Base-by-base conservation (phyloP, 2,329 filamentous ascomycete species). In the Apiospora pterosperma region DNA sequence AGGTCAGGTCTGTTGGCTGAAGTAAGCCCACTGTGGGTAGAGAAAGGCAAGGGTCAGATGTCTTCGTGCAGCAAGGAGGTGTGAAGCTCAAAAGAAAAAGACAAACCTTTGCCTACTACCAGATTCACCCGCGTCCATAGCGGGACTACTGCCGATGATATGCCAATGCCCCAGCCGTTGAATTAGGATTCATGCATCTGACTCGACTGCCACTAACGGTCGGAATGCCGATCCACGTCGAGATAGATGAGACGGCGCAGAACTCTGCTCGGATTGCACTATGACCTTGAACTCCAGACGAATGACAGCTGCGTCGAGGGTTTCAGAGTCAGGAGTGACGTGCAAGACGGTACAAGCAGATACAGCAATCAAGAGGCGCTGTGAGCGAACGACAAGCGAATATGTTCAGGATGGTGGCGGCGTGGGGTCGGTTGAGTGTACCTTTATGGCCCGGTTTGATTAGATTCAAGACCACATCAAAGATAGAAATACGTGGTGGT, bases 71-170 rank as follows among this genome's bases (percentile, higher is more conserved):
- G 58, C 12, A 70, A 67, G 65, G 69, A 55, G 48, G 25, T 55
- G 48, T 28, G 34, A 31, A 55, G 25, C 62, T 48, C 64, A 67
- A 63, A 64, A 64, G 64, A 67, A 65, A 67, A 66, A 39, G 68
- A 75, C 74, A 68, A 68, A 76, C 74, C 74, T 76, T 75, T 75
- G 74, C 73, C 74, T 76, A 72, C 71, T 70, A 67, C 73, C 72
- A 73, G 74, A 75, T 73, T 74, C 73, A 72, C 73, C 74, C 71
- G 72, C 67, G 73, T 76, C 74, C 74, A 76, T 76, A 74, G 73
- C 74, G 72, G 73, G 71, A 75, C 72, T 71, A 66, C 71, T 73
- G 67, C 71, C 73, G 71, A 69, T 71, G 65, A 68, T 69, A 66
- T 75, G 68, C 73, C 73, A 72, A 72, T 72, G 66, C 72, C 73